Evolutionary conservation across 345 rosid genomes (phyloP), one percentile per base, ranked within the genome.

Genomic region (Heritiera fomes): DNA sequence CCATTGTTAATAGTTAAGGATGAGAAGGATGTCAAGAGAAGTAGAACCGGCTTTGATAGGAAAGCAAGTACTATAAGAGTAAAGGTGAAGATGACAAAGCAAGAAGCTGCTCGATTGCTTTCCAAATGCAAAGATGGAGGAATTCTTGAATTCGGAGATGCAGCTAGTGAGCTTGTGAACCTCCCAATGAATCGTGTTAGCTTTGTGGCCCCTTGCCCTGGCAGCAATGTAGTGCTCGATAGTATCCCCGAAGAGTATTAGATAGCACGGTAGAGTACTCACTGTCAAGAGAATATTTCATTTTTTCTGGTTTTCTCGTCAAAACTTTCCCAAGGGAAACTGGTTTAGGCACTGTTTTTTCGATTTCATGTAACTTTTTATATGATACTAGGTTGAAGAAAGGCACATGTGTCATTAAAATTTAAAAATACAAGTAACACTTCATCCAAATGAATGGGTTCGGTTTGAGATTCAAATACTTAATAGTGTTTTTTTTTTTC

Each of bases 71-170:
- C 2, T 4, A 68, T 86, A 34, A 86, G 93, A 79, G 87, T 92
- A 40, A 90, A 87, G 86, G 83, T 92, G 76, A 85, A 45, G 91
- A 90, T 92, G 97, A 90, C 93, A 8, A 88, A 82, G 78, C 47
- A 75, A 23, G 91, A 89, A 80, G 97, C 94, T 5, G 80, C 81
- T 43, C 84, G 88, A 5, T 55, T 90, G n/a, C 28, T 90, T 47
- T 64, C 85, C 0, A 90, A 85, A 80, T 85, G 94, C 53, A 78
- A 83, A 82, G 86, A 87, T 3, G 93, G 87, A 77, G 88, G 88
- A 43, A 64, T 85, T 70, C 87, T 89, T 64, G 86, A 82, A 49
- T 87, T 92, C 65, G 73, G 79, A 75, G 92, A 92, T 47, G 85
- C 86, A 0, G 88, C 90, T 1, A 55, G 73, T n/a, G 88, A 87